These are phyloP conservation scores for Salix dunnii DNA, from an alignment of 345 rosid species.

Conservation along the genomic window DNA sequence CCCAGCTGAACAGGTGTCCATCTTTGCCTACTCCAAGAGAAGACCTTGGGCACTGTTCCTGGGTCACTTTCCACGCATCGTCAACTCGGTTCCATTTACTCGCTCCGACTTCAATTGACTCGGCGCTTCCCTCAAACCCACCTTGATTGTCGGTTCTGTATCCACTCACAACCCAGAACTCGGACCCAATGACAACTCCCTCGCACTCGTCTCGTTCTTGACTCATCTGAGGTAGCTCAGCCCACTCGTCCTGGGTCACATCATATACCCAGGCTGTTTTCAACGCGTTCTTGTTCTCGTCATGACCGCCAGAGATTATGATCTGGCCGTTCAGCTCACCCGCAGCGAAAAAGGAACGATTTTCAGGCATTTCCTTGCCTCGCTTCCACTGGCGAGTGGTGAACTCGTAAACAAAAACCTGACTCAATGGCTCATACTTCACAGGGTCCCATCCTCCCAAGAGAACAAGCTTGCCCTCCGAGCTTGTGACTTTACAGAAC, in stretches of 20 bases:
- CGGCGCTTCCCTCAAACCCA: conserved; percentile 48
- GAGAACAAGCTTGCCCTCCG: conserved; percentile 55
- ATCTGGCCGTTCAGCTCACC: conserved; percentile 40
- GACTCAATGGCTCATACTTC: conserved; percentile 46
- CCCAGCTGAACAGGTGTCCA: conserved; percentile 8
- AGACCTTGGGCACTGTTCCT: conserved; percentile 31
- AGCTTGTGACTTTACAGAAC: conserved; percentile 54
- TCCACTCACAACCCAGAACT: conserved; percentile 70
- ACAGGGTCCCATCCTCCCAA: conserved; percentile 73
- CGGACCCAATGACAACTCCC: conserved; percentile 45
- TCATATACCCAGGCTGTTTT: conserved; percentile 56
- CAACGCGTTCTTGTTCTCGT: conserved; percentile 65
- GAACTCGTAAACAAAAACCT: conserved; percentile 55
- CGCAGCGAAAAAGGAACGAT: conserved; percentile 54
- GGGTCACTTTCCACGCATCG: conserved; percentile 41
- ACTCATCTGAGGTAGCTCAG: conserved; percentile 43
- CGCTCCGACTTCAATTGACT: conserved; percentile 30
- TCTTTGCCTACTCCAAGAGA: conserved; percentile 13
- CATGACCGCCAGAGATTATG: conserved; percentile 60
- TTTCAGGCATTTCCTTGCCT: conserved; percentile 52
- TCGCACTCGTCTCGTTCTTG: conserved; percentile 70
- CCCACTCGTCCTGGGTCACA: conserved; percentile 51
- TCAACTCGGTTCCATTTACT: conserved; percentile 46
- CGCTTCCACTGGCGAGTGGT: conserved; percentile 41
- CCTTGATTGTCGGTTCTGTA: conserved; percentile 60